Evolutionary conservation across 495 filamentous ascomycete genomes (phyloP), one percentile per base, ranked within the genome.

Genomic region (Xylaria scruposa): DNA sequence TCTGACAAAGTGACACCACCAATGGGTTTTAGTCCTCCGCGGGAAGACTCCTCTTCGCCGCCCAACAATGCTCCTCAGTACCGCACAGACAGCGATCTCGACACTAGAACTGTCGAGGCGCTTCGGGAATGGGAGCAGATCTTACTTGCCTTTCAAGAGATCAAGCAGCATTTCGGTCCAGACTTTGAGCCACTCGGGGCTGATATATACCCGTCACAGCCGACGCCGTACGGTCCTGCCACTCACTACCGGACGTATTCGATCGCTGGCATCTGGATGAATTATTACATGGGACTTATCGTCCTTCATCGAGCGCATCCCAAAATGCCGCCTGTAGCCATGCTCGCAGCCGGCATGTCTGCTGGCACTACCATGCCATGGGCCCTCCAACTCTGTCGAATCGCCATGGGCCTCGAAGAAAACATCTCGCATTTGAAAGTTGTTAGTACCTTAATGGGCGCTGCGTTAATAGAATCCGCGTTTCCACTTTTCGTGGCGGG

Each of bases 271-370:
- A 85, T 98, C 26, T 95, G 94, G 91, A 90, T 89, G 75, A 90
- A 93, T 66, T 97, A 91, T 78, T 92, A 95, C 81, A 92, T 92
- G 79, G 90, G 90, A 3, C 86, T 93, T 36, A 94, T 99, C 62
- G 83, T 95, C 59, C 86, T 94, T 26, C 82, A 93, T 62, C 87
- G 96, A 46, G 82, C 91, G 0, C 94, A 97, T 73, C 96, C 96
- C 0, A 88, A 86, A 2, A 97, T 98, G 94, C 96, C 94, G 6
- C 93, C 95, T 0, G 88, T 93, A n/a, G 91, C 94, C 67, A 95
- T 97, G 90, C 85, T 92, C 51, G 93, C 95, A 7, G 92, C 92
- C 0, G 90, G 89, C 13, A 85, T 96, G 46, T 88, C 90, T 9
- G 92, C 94, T 0, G 80, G 82, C 4, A 85, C 90, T 62, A 97